Conservation (phyloP, 139 green algal species). For the Closterium sp. region DNA sequence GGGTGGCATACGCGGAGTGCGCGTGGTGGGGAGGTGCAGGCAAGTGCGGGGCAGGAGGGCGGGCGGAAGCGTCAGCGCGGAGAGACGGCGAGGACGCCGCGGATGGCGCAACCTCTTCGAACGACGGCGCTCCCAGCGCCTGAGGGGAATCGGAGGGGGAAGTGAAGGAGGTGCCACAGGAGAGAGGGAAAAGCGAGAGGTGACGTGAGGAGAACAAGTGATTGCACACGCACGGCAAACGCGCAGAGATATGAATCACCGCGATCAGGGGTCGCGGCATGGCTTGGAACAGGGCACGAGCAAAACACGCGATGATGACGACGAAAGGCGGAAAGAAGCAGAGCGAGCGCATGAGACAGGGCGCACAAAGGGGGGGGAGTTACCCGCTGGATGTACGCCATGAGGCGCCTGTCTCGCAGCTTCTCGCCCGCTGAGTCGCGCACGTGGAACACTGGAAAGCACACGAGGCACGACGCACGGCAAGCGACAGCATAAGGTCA, state of each 20-base stretch:
- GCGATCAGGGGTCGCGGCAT: background rate
- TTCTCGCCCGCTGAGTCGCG: background rate
- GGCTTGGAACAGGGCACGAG: background rate
- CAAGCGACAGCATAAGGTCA: background rate
- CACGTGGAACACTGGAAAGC: slow-evolving; percentile 16
- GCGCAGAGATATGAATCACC: background rate
- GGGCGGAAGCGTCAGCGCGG: too few species aligned
- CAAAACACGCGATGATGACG: background rate
- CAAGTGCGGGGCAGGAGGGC: background rate
- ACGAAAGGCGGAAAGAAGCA: background rate
- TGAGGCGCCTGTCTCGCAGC: background rate
- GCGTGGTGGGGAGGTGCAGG: background rate
- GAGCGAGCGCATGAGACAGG: background rate
- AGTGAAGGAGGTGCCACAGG: background rate
- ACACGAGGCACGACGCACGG: background rate
- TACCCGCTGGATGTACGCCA: slow-evolving; percentile 15
- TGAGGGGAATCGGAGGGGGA: background rate
- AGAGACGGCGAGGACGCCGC: background rate
- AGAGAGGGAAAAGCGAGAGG: background rate
- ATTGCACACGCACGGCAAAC: background rate
- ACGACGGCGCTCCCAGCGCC: background rate
- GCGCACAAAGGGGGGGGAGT: background rate
- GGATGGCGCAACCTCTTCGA: background rate
- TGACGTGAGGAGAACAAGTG: background rate
- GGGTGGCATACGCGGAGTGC: background rate